These are phyloP conservation scores for Pichia sp. DNA, from an alignment of 1,139 yeast genomes.

Conservation along the genomic window DNA sequence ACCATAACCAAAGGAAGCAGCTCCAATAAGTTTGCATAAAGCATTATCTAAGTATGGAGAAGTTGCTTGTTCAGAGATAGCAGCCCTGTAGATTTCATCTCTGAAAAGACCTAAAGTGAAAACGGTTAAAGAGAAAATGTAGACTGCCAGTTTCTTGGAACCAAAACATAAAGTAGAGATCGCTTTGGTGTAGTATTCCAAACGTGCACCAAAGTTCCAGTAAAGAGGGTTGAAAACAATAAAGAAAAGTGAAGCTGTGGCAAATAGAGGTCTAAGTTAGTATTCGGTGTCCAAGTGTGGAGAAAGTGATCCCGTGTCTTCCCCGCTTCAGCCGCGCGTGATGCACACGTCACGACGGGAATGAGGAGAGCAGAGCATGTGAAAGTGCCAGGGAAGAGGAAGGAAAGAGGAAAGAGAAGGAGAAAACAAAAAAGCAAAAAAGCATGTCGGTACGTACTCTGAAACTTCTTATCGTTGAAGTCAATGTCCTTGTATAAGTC, in stretches of 20 bases:
- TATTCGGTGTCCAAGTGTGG: too few species aligned
- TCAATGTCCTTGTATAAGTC: constrained; percentile 26
- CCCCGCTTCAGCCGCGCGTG: too few species aligned
- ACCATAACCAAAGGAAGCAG: constrained; percentile 53
- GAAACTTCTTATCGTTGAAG: constrained; percentile 27
- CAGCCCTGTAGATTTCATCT: constrained; percentile 68
- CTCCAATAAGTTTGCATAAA: constrained; percentile 41
- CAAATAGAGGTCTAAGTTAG: not conserved
- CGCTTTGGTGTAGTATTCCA: constrained; percentile 70
- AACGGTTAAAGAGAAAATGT: constrained; percentile 71
- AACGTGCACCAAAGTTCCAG: constrained; percentile 90
- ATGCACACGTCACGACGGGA: too few species aligned
- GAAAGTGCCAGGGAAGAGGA: too few species aligned
- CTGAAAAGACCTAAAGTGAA: constrained; percentile 79
- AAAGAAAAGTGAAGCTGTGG: constrained; percentile 38
- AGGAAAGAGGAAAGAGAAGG: not conserved
- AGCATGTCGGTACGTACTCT: constrained; percentile 24
- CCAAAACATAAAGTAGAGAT: constrained; percentile 69
- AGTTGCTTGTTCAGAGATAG: constrained; percentile 52
- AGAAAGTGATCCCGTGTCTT: too few species aligned
- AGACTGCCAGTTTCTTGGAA: constrained; percentile 72
- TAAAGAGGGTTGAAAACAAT: constrained; percentile 90
- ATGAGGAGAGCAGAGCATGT: too few species aligned
- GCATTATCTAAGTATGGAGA: constrained; percentile 36
- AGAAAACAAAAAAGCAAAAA: too few species aligned